Evolutionary conservation across 306 rosid genomes (phyloP).

Genomic region (Quillaja saponaria): DNA sequence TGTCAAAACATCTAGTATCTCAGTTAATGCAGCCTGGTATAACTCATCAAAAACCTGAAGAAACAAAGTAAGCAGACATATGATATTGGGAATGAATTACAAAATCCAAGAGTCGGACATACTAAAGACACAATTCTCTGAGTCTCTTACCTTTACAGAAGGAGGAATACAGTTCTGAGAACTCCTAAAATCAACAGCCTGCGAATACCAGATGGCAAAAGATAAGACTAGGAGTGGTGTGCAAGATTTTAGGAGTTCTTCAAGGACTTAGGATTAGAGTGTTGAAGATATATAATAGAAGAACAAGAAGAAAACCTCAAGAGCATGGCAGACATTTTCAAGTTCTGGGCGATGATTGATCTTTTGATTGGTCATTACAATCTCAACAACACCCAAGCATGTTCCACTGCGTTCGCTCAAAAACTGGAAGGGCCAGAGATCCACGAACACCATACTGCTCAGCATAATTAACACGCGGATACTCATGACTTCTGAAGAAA

Average conservation of each 20-base stretch:
- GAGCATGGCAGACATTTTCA: conserved; percentile 42
- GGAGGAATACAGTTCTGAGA: conserved; percentile 43
- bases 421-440: conserved; percentile 53
- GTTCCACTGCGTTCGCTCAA: conserved; percentile 43
- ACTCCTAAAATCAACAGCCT: conserved; percentile 55
- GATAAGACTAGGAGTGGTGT: no score
- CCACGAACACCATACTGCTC: conserved; percentile 36
- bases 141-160: conserved; percentile 31
- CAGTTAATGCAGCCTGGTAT: conserved; percentile 52
- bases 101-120: neutral
- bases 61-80: neutral
- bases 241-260: no score
- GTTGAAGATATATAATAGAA: neutral
- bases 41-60: conserved; percentile 50
- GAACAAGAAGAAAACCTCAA: conserved; percentile 37
- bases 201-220: conserved; percentile 14
- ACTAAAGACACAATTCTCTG: neutral
- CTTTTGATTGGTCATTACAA: conserved; percentile 34
- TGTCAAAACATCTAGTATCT: conserved; percentile 50
- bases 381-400: conserved; percentile 56
- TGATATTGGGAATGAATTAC: neutral
- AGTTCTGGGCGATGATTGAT: conserved; percentile 41
- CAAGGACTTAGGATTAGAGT: neutral
- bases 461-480: conserved; percentile 25
- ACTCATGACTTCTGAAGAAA: conserved; percentile 45